phyloP scores from a whole-genome alignment of 2,329 filamentous ascomycete species.

The Torrubiellomyces zombiae region DNA sequence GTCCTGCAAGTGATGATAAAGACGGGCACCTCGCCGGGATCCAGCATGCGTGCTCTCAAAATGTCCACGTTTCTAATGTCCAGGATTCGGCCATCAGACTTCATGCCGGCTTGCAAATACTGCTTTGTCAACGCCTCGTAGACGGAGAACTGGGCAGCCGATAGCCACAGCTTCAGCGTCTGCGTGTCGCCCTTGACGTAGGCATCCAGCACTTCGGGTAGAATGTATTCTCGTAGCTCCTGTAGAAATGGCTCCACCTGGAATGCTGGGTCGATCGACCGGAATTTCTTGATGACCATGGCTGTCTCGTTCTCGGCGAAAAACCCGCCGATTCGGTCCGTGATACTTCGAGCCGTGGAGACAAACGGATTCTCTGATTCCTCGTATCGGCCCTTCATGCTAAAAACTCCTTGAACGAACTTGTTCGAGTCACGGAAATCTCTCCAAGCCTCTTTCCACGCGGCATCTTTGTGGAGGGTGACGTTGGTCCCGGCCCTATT shows the following conservation, averaged over 20 bases:
- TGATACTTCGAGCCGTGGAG: conserved; percentile 81
- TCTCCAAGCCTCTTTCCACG: conserved; percentile 97
- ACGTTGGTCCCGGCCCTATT: conserved; percentile 80
- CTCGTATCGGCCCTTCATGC: conserved; percentile 72
- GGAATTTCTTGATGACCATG: conserved; percentile 94
- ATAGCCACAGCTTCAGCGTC: conserved; percentile 87
- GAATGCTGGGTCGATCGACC: conserved; percentile 87
- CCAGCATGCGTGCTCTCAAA: conserved; percentile 60
- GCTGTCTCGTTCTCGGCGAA: conserved; percentile 98
- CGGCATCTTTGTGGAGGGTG: conserved; percentile 89
- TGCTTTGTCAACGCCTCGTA: conserved; percentile 96
- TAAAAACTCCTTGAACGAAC: conserved; percentile 76
- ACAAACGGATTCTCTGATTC: conserved; percentile 96
- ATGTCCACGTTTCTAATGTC: conserved; percentile 94
- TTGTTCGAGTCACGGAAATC: conserved; percentile 85
- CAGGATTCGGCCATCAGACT: conserved; percentile 85
- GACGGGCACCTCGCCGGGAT: conserved; percentile 77
- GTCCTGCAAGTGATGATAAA: conserved; percentile 95
- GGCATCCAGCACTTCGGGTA: conserved; percentile 91
- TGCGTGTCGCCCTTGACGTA: conserved; percentile 94
- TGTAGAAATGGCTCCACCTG: conserved; percentile 88
- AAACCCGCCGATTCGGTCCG: conserved; percentile 82
- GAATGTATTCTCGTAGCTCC: conserved; percentile 93
- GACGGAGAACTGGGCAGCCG: conserved; percentile 87
- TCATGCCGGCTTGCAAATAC: conserved; percentile 82